Evolutionary conservation across 2,329 filamentous ascomycete species (phyloP).

Genomic region (Fusarium euwallaceae): DNA sequence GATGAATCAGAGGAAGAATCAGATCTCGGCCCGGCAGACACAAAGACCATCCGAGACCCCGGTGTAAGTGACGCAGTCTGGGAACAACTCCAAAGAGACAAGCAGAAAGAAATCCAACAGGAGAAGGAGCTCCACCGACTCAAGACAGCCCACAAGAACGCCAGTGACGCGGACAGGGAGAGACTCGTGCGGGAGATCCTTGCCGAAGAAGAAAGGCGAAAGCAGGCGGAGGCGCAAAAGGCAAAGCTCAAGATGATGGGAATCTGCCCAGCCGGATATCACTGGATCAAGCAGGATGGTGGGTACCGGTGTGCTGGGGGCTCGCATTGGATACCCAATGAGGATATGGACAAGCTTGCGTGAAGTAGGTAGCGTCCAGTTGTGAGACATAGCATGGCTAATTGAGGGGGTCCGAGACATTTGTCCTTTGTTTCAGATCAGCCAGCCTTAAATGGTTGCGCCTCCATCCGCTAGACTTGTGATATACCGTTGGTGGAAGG

Average conservation of each 20-base stretch:
- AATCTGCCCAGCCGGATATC: slow-evolving; percentile 66
- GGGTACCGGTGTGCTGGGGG: slow-evolving; percentile 76
- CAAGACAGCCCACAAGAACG: slow-evolving; percentile 45
- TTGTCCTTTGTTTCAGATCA: background rate
- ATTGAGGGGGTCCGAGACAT: background rate
- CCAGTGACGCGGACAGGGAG: slow-evolving; percentile 50
- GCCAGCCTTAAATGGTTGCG: background rate
- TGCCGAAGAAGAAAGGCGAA: slow-evolving; percentile 53
- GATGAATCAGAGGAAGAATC: background rate
- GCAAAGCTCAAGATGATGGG: slow-evolving; percentile 67
- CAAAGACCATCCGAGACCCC: slow-evolving; percentile 59
- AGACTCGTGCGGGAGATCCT: slow-evolving; percentile 50
- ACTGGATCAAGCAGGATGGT: slow-evolving; percentile 70
- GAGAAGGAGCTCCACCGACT: slow-evolving; percentile 55
- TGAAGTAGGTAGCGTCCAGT: background rate
- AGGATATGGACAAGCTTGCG: slow-evolving; percentile 11
- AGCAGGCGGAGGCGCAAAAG: slow-evolving; percentile 57
- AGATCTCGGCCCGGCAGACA: background rate
- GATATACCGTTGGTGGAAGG: background rate
- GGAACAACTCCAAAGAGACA: slow-evolving; percentile 70
- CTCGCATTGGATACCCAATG: slow-evolving; percentile 59
- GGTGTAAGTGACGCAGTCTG: slow-evolving; percentile 72
- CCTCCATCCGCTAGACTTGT: background rate
- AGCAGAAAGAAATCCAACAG: slow-evolving; percentile 52
- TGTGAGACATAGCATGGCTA: background rate